Percentiles rank a stretch among this genome's conserved stretches.
phyloP scores from a whole-genome alignment of 192 early-diverging fungal genomes.

The Ambispora gerdemannii region DNA sequence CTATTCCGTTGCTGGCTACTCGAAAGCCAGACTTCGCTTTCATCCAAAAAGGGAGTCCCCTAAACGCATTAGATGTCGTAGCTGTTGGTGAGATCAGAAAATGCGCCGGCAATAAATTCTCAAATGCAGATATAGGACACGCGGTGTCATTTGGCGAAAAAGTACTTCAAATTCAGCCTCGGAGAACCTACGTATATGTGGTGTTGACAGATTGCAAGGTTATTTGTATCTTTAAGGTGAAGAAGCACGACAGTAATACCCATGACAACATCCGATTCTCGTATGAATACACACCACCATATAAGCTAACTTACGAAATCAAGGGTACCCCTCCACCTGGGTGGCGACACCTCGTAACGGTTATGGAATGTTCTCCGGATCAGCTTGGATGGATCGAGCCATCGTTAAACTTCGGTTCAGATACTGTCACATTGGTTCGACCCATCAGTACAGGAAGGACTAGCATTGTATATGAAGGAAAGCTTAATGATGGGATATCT shows the following conservation, averaged over 20 bases:
- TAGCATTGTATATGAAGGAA: conserved; percentile 25
- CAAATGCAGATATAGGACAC: conserved; percentile 8
- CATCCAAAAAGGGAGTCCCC: background rate
- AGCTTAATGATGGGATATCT: background rate
- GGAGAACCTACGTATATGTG: conserved; percentile 16
- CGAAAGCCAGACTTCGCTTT: conserved; percentile 19
- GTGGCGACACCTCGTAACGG: conserved; percentile 14
- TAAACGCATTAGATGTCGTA: conserved; percentile 8
- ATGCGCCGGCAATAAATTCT: background rate
- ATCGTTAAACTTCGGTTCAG: background rate
- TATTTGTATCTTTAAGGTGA: background rate
- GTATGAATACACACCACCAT: background rate
- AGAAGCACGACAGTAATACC: background rate
- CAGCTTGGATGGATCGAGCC: conserved; percentile 6
- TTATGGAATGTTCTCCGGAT: background rate
- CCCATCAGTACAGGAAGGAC: conserved; percentile 3
- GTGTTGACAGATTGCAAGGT: background rate
- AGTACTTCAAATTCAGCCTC: conserved; percentile 15
- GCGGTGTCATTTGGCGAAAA: conserved; percentile 20
- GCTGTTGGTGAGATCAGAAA: conserved; percentile 17
- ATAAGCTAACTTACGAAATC: background rate
- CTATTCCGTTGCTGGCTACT: background rate
- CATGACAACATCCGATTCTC: background rate
- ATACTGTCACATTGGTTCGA: conserved; percentile 6
- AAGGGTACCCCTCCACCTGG: background rate